These are phyloP conservation scores for Rhizopogon vesiculosus DNA, from an alignment of 768 basidiomycete species.

Conservation along the genomic window DNA sequence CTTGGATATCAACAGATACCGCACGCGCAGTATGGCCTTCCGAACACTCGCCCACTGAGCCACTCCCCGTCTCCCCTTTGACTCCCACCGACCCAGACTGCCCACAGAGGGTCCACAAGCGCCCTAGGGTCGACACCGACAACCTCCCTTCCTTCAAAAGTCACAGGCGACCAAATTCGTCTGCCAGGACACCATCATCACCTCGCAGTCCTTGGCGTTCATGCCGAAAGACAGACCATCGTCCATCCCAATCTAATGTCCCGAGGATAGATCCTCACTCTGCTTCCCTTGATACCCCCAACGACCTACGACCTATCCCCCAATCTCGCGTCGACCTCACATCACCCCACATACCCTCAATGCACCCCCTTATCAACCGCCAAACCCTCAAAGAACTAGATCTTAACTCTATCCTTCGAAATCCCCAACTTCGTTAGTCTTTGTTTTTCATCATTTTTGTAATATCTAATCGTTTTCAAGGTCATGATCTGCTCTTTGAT, in stretches of 20 bases:
- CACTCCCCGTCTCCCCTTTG: constrained; percentile 35
- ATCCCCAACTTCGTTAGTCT: constrained; percentile 84
- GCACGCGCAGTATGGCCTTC: constrained; percentile 33
- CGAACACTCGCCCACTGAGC: constrained; percentile 29
- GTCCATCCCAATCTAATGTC: constrained; percentile 13
- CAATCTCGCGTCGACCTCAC: constrained; percentile 34
- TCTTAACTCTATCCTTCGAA: constrained; percentile 78
- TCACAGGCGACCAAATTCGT: constrained; percentile 7
- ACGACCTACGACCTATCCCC: constrained; percentile 24
- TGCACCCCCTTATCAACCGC: constrained; percentile 75
- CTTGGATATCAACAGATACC: constrained; percentile 27
- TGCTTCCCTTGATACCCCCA: constrained; percentile 14
- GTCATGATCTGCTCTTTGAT: constrained; percentile 89
- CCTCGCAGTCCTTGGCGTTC: constrained; percentile 27
- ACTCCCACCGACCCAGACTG: constrained; percentile 26
- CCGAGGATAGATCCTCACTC: constrained; percentile 21
- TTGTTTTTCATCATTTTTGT: constrained; percentile 2
- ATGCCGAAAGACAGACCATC: constrained; percentile 22
- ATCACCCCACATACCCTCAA: constrained; percentile 59
- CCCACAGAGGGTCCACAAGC: constrained; percentile 18
- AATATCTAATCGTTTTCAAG: constrained; percentile 30
- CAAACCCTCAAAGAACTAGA: constrained; percentile 84
- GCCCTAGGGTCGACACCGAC: constrained; percentile 26
- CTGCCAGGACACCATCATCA: constrained; percentile 12
- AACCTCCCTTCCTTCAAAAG: constrained; percentile 10